Evolutionary conservation across 202 grass and related monocot species (phyloP), one percentile per base, ranked within the genome.

Genomic region (Panicum hallii): DNA sequence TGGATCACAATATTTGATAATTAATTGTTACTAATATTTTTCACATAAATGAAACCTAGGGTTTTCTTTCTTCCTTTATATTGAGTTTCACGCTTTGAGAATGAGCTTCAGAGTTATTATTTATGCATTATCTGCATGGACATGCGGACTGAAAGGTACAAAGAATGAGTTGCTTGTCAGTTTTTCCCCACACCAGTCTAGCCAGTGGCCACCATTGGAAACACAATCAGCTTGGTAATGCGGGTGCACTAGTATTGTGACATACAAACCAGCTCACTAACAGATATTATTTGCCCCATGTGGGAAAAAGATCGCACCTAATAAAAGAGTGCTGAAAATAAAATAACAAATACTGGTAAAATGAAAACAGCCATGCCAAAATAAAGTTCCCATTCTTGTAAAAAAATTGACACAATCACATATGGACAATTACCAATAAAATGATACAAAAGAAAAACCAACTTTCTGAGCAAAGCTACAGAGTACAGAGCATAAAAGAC

Each of bases 371-470:
- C 0, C 20, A 5, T 22, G 36, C 26, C 70, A 19, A 79, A 30
- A 70, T 74, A 75, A 81, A 54, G 47, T 13, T 43, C 62, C 34
- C 20, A 84, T 50, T 71, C 57, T 64, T 11, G 20, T 75, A 9
- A 57, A 22, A 49, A 28, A 55, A 32, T 32, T 67, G 32, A 28
- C 67, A 46, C 1, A 72, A 71, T 26, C 42, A 62, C 13, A 74
- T 83, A 78, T 52, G 63, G 0, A 63, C 14, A 76, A 50, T 40
- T 79, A 62, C 60, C 11, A 69, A 44, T 68, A 16, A 26, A 42
- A 76, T 43, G 4, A 49, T 34, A 58, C 2, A 65, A 58, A 75
- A n/a, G 30, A 23, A 48, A 42, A 67, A 11, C 3, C 23, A 28
- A 45, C 4, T 43, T 22, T 44, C 30, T 54, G 43, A 79, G 34